phyloP scores from a whole-genome alignment of 306 rosid genomes.

The Pyrus betulifolia region DNA sequence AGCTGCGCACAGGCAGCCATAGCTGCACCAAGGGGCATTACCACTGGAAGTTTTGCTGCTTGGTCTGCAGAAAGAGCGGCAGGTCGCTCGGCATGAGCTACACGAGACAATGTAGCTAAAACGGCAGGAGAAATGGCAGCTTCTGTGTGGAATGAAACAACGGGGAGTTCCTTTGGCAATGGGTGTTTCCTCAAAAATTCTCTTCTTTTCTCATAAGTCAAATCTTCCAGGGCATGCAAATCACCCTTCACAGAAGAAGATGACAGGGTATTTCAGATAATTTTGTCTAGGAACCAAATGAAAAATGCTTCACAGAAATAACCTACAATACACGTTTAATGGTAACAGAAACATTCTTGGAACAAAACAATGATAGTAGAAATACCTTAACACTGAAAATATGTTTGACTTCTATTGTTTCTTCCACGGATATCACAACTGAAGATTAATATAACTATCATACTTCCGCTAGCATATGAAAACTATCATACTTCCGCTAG shows the following conservation, averaged over 20 bases:
- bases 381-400: neutral
- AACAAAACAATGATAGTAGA: no score
- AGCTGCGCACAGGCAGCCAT: slow-evolving; percentile 98
- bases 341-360: neutral
- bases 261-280: slow-evolving; percentile 3
- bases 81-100: slow-evolving; percentile 90
- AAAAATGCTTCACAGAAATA: neutral
- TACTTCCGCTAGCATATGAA: no score
- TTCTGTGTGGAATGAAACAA: slow-evolving; percentile 81
- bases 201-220: slow-evolving; percentile 79
- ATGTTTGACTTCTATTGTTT: neutral
- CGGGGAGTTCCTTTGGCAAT: slow-evolving; percentile 68
- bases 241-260: slow-evolving; percentile 62
- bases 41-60: slow-evolving; percentile 66
- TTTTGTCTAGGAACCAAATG: neutral
- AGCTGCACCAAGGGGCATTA: slow-evolving; percentile 88
- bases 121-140: slow-evolving; percentile 76
- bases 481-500: neutral
- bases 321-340: neutral
- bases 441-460: neutral
- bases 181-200: slow-evolving; percentile 68
- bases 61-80: slow-evolving; percentile 47
- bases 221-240: slow-evolving; percentile 91
- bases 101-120: slow-evolving; percentile 72
- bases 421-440: neutral